Evolutionary conservation across 345 rosid genomes (phyloP).

Genomic region (Anastatica hierochuntica): DNA sequence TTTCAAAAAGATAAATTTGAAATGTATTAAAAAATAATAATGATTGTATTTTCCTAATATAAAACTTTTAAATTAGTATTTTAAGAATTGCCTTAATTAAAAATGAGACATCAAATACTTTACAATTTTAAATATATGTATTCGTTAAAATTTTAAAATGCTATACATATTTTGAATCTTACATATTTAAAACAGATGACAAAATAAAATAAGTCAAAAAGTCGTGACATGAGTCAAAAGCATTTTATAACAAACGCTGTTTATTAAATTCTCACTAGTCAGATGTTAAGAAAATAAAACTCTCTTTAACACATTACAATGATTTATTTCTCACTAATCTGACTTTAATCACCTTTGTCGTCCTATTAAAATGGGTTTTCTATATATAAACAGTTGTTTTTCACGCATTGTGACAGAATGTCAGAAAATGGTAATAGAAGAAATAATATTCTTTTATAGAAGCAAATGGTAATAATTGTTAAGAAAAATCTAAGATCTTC

Average conservation of each 20-base stretch:
- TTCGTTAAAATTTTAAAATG: too few species aligned
- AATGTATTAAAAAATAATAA: too few species aligned
- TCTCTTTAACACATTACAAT: slow-evolving; percentile 13
- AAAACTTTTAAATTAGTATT: too few species aligned
- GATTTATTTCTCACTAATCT: slow-evolving; percentile 1
- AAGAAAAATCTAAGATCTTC: slow-evolving; percentile 25
- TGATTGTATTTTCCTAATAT: too few species aligned
- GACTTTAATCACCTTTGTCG: slow-evolving; percentile 6
- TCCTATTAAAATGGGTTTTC: background rate
- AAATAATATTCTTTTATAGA: slow-evolving; percentile 1
- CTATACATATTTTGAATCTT: too few species aligned
- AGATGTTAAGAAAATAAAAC: background rate
- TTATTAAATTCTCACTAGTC: background rate
- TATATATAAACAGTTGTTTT: background rate
- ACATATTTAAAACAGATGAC: too few species aligned
- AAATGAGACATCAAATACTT: too few species aligned
- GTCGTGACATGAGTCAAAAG: background rate
- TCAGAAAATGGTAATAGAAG: background rate
- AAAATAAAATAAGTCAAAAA: too few species aligned
- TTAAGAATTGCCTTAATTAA: too few species aligned
- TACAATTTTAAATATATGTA: too few species aligned
- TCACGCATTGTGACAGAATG: slow-evolving; percentile 4
- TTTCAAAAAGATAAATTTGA: too few species aligned
- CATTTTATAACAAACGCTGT: background rate
- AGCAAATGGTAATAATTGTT: slow-evolving; percentile 20